Conservation (phyloP, 2,329 filamentous ascomycete genomes). For the Diaporthe vaccinii region DNA sequence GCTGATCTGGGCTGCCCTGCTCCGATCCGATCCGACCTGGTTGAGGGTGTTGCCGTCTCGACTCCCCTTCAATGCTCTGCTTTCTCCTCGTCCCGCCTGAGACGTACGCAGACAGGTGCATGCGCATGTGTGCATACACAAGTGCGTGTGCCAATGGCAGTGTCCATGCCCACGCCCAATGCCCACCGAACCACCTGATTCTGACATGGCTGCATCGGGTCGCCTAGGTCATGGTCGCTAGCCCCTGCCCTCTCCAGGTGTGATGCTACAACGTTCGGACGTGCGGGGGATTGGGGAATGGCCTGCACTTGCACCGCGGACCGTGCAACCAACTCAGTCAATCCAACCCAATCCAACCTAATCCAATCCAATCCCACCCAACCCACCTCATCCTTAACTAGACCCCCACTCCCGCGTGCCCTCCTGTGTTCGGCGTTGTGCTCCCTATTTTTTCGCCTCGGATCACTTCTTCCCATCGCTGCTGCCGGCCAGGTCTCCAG, state of each 20-base stretch:
- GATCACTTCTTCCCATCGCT: neutral
- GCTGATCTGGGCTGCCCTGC: neutral
- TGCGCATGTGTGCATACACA: neutral
- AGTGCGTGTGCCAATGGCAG: neutral
- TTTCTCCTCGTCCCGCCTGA: neutral
- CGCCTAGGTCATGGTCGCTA: neutral
- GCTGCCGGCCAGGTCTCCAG: neutral
- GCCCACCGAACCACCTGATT: neutral
- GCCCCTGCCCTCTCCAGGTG: neutral
- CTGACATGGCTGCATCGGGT: neutral
- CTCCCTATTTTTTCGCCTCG: neutral
- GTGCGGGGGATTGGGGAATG: slow-evolving; percentile 10
- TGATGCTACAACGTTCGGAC: slow-evolving; percentile 3
- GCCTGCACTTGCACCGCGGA: neutral
- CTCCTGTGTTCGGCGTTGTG: neutral
- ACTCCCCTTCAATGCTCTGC: neutral
- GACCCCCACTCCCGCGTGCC: neutral
- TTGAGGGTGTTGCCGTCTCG: neutral
- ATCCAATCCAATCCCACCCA: neutral
- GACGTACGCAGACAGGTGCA: neutral
- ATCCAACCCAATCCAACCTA: neutral
- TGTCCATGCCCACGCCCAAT: neutral
- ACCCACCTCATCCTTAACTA: neutral
- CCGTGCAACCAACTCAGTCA: neutral
- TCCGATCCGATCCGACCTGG: neutral